A percentile compares a stretch with the other conserved stretches of the same genome.
These are phyloP conservation scores for Linderniella brevidens DNA, from an alignment of 257 asterid species.

Conservation along the genomic window DNA sequence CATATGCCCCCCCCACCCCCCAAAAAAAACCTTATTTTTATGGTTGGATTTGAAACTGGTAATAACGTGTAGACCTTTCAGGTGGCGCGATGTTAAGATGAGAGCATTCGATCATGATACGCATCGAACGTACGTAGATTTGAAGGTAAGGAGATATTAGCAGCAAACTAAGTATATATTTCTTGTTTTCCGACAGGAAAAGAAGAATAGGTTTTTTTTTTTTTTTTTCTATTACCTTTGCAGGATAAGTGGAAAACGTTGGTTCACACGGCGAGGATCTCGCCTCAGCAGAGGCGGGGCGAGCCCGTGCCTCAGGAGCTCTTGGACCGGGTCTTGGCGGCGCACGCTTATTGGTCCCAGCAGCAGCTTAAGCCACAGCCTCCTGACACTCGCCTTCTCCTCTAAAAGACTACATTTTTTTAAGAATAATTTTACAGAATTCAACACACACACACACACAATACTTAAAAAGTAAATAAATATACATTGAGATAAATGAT, in stretches of 20 bases:
- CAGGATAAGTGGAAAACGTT: conserved; percentile 97
- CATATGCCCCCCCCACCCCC: no score
- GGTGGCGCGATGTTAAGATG: conserved; percentile 94
- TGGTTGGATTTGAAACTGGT: no score
- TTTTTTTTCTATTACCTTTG: conserved; percentile 6
- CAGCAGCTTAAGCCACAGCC: conserved; percentile 29
- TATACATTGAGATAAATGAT: no score
- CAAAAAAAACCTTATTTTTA: no score
- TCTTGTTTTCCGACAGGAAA: not conserved
- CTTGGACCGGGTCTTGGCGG: conserved; percentile 67
- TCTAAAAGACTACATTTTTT: no score
- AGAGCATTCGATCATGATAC: conserved; percentile 79
- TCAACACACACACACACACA: no score
- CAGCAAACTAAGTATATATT: no score
- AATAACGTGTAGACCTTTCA: conserved; percentile 15
- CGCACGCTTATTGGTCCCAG: conserved; percentile 90
- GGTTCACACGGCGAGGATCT: conserved; percentile 91
- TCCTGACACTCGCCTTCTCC: no score
- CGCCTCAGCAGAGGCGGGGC: conserved; percentile 92
- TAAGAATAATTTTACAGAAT: no score
- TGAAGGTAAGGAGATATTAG: conserved; percentile 35
- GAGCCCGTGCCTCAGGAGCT: conserved; percentile 97
- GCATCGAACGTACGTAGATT: conserved; percentile 84
- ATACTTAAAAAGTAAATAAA: no score
- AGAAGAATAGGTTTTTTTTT: no score